Evolutionary conservation across 1,284 basidiomycete species (phyloP).

Genomic region (Pseudomicrostroma phylloplanum): DNA sequence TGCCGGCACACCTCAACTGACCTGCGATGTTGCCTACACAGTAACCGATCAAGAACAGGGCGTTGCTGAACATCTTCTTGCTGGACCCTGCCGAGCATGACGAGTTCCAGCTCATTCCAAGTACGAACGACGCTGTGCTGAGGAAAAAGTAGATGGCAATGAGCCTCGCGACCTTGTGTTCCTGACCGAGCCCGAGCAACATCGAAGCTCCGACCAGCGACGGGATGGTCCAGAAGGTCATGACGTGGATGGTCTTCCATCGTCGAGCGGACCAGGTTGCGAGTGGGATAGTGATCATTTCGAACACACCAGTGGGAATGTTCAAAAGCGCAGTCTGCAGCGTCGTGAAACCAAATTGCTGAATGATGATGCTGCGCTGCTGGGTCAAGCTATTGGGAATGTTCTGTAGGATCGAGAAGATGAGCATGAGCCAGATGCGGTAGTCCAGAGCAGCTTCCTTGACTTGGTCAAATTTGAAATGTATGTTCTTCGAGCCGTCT

Average conservation of each 20-base stretch:
- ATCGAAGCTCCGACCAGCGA: slow-evolving; percentile 37
- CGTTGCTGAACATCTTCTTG: slow-evolving; percentile 43
- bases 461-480: slow-evolving; percentile 57
- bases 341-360: slow-evolving; percentile 34
- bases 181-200: slow-evolving; percentile 24
- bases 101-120: slow-evolving; percentile 26
- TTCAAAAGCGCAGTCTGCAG: slow-evolving; percentile 42
- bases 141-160: slow-evolving; percentile 20
- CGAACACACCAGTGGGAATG: slow-evolving; percentile 38
- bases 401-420: slow-evolving; percentile 25
- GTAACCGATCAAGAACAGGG: slow-evolving; percentile 36
- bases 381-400: slow-evolving; percentile 39
- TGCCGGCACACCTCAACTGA: slow-evolving; percentile 36
- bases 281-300: slow-evolving; percentile 33
- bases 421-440: slow-evolving; percentile 46
- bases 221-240: slow-evolving; percentile 28
- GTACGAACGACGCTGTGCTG: slow-evolving; percentile 21
- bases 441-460: slow-evolving; percentile 57
- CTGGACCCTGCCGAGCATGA: slow-evolving; percentile 36
- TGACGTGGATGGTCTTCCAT: slow-evolving; percentile 28
- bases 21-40: slow-evolving; percentile 40
- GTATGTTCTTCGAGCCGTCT: slow-evolving; percentile 58
- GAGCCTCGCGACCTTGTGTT: slow-evolving; percentile 19
- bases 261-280: slow-evolving; percentile 28
- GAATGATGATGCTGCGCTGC: slow-evolving; percentile 43